phyloP scores from a whole-genome alignment of 192 early-diverging fungal species.

The Backusella luteola region DNA sequence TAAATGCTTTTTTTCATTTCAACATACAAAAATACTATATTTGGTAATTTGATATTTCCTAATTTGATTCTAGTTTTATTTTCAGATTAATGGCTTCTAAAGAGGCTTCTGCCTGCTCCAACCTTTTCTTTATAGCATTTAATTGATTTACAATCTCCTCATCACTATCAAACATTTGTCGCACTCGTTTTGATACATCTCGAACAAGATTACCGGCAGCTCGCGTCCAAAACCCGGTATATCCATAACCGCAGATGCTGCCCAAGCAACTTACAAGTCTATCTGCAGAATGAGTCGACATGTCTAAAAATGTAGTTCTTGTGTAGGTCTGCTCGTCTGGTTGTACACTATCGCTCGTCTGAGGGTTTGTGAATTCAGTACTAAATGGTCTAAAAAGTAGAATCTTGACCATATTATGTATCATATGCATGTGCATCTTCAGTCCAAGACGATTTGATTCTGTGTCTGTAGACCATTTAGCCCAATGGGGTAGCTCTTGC shows the following conservation, averaged over 20 bases:
- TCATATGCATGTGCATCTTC: conserved; percentile 27
- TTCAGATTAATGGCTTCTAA: not conserved
- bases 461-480: conserved; percentile 6
- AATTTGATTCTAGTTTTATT: not conserved
- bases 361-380: conserved; percentile 13
- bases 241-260: not conserved
- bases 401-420: conserved; percentile 28
- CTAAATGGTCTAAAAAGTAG: conserved; percentile 34
- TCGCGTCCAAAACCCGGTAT: not conserved
- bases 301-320: conserved; percentile 34
- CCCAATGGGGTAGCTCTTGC: conserved; percentile 24
- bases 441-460: not conserved
- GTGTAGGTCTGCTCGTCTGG: conserved; percentile 32
- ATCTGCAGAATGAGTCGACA: conserved; percentile 24
- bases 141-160: conserved; percentile 22
- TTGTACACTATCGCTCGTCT: not conserved
- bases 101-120: not conserved
- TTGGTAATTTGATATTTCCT: not conserved
- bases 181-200: conserved; percentile 30
- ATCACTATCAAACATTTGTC: conserved; percentile 30
- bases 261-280: conserved; percentile 18
- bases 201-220: conserved; percentile 13
- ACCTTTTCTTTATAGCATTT: not conserved
- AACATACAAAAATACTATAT: not conserved
- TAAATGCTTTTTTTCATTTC: not conserved